Percentiles rank a stretch among this genome's conserved stretches.
phyloP scores from a whole-genome alignment of 2,329 filamentous ascomycete genomes.

The Penicillium sp. region DNA sequence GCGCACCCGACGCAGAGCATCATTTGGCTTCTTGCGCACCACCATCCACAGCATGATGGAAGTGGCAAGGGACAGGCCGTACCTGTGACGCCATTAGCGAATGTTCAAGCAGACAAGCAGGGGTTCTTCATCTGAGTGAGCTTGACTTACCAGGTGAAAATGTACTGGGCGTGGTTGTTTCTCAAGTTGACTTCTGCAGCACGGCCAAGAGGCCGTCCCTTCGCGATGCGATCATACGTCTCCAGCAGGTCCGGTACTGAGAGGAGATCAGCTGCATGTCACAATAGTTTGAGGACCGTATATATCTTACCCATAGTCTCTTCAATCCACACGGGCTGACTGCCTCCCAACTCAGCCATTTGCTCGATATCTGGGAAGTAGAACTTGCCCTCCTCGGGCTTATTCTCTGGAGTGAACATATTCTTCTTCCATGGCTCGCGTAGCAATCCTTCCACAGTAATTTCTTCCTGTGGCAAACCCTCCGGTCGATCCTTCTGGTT shows the following conservation, averaged over 20 bases:
- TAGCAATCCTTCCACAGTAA: constrained; percentile 82
- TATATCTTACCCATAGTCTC: constrained; percentile 79
- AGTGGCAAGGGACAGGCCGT: constrained; percentile 81
- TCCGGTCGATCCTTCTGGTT: constrained; percentile 67
- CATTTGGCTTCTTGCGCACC: constrained; percentile 80
- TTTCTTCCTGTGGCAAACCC: constrained; percentile 71
- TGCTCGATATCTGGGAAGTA: constrained; percentile 93
- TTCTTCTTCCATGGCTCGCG: constrained; percentile 96
- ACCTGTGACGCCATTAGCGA: constrained; percentile 64
- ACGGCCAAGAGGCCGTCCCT: constrained; percentile 88
- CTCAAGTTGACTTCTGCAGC: constrained; percentile 87
- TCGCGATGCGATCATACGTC: constrained; percentile 74
- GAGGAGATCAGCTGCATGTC: constrained; percentile 20
- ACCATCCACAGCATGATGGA: constrained; percentile 97
- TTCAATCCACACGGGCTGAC: constrained; percentile 92
- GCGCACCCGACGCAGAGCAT: constrained; percentile 74
- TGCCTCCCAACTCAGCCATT: constrained; percentile 84
- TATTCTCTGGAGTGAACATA: constrained; percentile 92
- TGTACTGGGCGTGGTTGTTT: constrained; percentile 98
- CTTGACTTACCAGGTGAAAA: constrained; percentile 87
- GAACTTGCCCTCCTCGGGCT: constrained; percentile 81
- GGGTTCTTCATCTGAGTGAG: neutral
- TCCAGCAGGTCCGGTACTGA: constrained; percentile 79
- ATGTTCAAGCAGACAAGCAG: neutral
- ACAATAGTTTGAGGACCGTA: constrained; percentile 12